Conservation (phyloP, 257 asterid species). For the Linaria vulgaris region DNA sequence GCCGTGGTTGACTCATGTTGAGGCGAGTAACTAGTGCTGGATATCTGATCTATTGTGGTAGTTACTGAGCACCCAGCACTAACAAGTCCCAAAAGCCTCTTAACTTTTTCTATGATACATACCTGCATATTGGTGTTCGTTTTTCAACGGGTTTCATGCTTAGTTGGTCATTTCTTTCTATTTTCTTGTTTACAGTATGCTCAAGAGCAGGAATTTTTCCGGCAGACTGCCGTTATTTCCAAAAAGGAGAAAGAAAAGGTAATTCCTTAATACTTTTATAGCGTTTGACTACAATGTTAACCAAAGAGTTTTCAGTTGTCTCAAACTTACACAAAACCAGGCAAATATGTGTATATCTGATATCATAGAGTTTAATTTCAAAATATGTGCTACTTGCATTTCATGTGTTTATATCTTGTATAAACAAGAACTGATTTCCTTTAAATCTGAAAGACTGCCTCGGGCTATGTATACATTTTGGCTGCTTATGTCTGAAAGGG, state of each 20-base stretch:
- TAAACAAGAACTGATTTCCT: neutral
- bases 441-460: neutral
- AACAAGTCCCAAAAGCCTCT: no score
- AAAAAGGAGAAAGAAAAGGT: slow-evolving; percentile 97
- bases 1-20: no score
- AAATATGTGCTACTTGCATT: neutral
- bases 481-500: neutral
- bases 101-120: no score
- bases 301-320: neutral
- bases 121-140: no score
- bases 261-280: neutral
- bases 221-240: slow-evolving; percentile 88
- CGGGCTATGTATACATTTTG: neutral
- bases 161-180: neutral
- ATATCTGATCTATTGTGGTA: no score
- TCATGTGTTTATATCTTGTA: neutral
- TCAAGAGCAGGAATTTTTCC: slow-evolving; percentile 93
- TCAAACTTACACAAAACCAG: neutral
- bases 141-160: neutral
- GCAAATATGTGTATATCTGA: neutral
- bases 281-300: neutral
- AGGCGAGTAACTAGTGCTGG: no score
- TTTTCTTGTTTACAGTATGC: slow-evolving; percentile 66
- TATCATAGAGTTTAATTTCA: neutral
- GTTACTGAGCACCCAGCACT: no score